Evolutionary conservation across 2,329 filamentous ascomycete species (phyloP), one percentile per base, ranked within the genome.

Genomic region (Fusarium goolgardi): DNA sequence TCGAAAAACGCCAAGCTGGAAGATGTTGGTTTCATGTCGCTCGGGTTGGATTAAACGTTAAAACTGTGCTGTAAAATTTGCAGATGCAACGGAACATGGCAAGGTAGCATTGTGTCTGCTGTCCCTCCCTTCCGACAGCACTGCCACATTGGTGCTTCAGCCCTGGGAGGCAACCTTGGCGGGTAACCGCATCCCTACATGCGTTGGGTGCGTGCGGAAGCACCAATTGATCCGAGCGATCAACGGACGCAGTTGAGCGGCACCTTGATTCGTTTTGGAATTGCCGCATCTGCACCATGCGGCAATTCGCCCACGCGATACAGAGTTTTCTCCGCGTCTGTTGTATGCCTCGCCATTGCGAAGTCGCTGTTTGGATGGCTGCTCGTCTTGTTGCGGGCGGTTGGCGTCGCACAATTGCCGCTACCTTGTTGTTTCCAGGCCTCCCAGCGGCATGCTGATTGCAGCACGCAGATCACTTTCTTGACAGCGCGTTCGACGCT

Each of bases 201-300:
- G 57, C 57, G 51, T 57, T 63, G 32, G 31, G 23, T 53, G 63
- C 56, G 53, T 62, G 71, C 35, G 66, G 69, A 72, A 60, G 49
- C 29, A 55, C 70, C 65, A 63, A 70, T 73, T 57, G 68, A 62
- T 46, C 62, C 70, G 63, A 70, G 59, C 70, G 67, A 73, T 73
- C 71, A 71, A 69, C 59, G 55, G 50, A 59, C 43, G 46, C 41
- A 55, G 57, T 35, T 50, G n/a, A 59, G 55, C 58, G 51, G 63
- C 54, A 45, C 55, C 41, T 63, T 72, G 65, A 66, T 73, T 73
- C 61, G 59, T 52, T 55, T 71, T 63, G 65, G 53, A 43, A 54
- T 56, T 62, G 56, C 59, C 46, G 51, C 62, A 67, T 71, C 60
- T 64, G 71, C 71, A 72, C 50, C 65, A 58, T 66, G 67, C 54